These are phyloP conservation scores for Salpingoeca rosetta DNA, from an alignment of 78 protist genomes.

Conservation along the genomic window DNA sequence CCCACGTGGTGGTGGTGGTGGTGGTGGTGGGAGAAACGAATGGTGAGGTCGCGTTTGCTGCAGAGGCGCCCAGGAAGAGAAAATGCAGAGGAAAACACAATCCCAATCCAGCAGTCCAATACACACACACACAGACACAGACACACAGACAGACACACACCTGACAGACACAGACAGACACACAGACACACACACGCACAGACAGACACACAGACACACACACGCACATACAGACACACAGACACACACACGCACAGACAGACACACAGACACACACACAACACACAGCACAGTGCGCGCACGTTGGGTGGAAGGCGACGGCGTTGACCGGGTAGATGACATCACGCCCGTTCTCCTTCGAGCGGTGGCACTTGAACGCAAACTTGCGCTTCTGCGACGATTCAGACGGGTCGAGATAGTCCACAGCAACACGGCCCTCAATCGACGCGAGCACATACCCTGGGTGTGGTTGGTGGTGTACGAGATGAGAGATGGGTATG, in stretches of 20 bases:
- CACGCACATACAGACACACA: neutral
- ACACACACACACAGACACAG: neutral
- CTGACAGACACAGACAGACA: too few species aligned
- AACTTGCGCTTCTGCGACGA: conserved; percentile 51
- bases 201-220: neutral
- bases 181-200: too few species aligned
- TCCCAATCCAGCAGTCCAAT: too few species aligned
- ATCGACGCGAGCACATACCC: conserved; percentile 75
- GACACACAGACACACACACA: neutral
- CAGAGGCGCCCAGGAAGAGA: too few species aligned
- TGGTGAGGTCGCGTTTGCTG: too few species aligned
- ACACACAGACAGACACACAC: too few species aligned
- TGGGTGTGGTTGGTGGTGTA: neutral
- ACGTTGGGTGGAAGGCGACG: conserved; percentile 79
- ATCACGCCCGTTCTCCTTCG: conserved; percentile 25
- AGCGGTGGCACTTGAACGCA: conserved; percentile 90
- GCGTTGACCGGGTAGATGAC: conserved; percentile 83
- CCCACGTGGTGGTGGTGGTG: neutral
- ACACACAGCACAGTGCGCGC: neutral
- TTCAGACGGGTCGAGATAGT: conserved; percentile 56
- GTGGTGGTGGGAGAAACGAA: too few species aligned
- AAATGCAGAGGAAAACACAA: too few species aligned
- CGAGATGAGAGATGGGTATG: neutral
- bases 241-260: too few species aligned
- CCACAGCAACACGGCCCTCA: conserved; percentile 86